These are phyloP conservation scores for Verticillium isaacii DNA, from an alignment of 2,329 filamentous ascomycete genomes.

Conservation along the genomic window DNA sequence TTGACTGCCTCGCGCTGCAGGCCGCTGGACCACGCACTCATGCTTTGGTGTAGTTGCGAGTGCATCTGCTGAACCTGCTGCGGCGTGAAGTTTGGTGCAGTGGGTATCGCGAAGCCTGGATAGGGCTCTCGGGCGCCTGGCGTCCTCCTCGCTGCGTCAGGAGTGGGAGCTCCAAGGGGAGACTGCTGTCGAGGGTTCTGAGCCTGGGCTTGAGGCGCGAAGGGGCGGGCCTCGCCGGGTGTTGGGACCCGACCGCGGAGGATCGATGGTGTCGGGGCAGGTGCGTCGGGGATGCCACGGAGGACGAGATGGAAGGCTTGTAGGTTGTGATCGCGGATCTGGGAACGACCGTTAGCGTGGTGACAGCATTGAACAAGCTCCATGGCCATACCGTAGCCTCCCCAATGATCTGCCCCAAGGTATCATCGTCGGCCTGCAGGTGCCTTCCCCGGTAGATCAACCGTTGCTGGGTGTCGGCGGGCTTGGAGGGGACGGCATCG, in stretches of 20 bases:
- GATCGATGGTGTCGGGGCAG: constrained; percentile 18
- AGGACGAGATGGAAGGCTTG: constrained; percentile 52
- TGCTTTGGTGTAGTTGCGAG: constrained; percentile 31
- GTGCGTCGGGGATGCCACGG: constrained; percentile 29
- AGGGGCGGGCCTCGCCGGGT: constrained; percentile 22
- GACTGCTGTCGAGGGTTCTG: constrained; percentile 14
- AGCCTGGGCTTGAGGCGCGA: constrained; percentile 8
- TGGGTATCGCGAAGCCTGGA: constrained; percentile 2
- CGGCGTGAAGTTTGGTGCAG: constrained; percentile 9
- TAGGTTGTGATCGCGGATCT: constrained; percentile 25
- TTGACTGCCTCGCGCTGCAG: constrained; percentile 41
- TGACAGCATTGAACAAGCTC: neutral
- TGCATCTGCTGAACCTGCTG: constrained; percentile 15
- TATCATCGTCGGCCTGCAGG: constrained; percentile 48
- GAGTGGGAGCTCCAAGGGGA: constrained; percentile 12
- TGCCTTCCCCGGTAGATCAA: constrained; percentile 58
- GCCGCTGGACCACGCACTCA: constrained; percentile 40
- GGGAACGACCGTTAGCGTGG: neutral
- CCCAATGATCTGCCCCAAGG: constrained; percentile 53
- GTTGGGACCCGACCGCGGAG: constrained; percentile 17
- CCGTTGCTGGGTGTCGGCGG: constrained; percentile 50
- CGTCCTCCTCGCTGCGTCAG: constrained; percentile 1
- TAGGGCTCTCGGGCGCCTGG: constrained; percentile 5
- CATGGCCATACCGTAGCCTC: constrained; percentile 41
- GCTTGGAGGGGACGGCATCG: constrained; percentile 42